Percentiles rank a stretch among this genome's conserved stretches.
Conservation (phyloP, 805 yeast genomes). For the Candida fluviatilis region DNA sequence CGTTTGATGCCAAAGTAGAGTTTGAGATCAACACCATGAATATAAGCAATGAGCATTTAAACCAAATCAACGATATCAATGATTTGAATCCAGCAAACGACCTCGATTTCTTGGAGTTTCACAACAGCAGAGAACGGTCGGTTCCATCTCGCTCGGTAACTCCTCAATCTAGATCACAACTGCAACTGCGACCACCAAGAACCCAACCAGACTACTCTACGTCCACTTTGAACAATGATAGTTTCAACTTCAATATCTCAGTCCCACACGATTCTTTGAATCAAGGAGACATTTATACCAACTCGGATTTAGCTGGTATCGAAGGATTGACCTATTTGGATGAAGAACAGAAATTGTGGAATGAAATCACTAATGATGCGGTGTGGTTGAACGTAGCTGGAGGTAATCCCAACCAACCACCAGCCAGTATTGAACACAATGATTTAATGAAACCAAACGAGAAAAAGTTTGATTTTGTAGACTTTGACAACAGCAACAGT, state of each 20-base stretch:
- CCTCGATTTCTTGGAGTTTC: conserved; percentile 22
- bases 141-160: neutral
- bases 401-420: conserved; percentile 18
- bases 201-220: conserved; percentile 6
- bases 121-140: conserved; percentile 2
- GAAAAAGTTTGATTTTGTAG: conserved; percentile 2
- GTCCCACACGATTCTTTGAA: conserved; percentile 10
- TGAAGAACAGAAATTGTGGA: conserved; percentile 60
- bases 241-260: conserved; percentile 14
- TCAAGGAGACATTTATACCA: conserved; percentile 28
- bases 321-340: conserved; percentile 40
- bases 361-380: conserved; percentile 72
- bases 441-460: conserved; percentile 2
- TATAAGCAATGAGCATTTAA: conserved; percentile 10
- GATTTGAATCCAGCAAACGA: conserved; percentile 16
- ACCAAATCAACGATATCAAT: conserved; percentile 7
- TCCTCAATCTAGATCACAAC: neutral
- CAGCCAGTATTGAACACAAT: conserved; percentile 10
- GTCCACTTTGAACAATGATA: conserved; percentile 16
- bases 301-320: conserved; percentile 36
- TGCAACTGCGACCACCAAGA: neutral
- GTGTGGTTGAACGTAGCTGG: conserved; percentile 54
- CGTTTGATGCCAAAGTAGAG: neutral
- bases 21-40: conserved; percentile 3
- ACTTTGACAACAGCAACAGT: neutral